Evolutionary conservation across 495 filamentous ascomycete species (phyloP).

Genomic region (Aspergillus wentii): DNA sequence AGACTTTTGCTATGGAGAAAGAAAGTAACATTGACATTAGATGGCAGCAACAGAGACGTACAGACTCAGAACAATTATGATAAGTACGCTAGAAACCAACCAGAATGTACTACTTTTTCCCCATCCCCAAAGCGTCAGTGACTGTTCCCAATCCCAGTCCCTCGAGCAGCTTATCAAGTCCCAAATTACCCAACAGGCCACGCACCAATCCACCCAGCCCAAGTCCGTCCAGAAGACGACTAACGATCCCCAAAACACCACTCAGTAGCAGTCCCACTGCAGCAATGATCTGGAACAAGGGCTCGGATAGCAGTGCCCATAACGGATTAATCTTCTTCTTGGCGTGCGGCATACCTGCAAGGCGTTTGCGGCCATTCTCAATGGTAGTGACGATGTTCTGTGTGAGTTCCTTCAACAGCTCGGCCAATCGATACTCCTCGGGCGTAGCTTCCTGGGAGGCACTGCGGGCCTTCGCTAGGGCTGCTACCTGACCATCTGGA

Average conservation of each 20-base stretch:
- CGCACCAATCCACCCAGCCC: slow-evolving; percentile 72
- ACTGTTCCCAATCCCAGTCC: slow-evolving; percentile 62
- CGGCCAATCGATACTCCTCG: slow-evolving; percentile 73
- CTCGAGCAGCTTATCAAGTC: slow-evolving; percentile 66
- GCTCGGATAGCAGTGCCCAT: slow-evolving; percentile 71
- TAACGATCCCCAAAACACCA: slow-evolving; percentile 73
- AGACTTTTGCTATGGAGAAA: no score
- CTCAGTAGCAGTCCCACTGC: slow-evolving; percentile 73
- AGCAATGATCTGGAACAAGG: slow-evolving; percentile 83
- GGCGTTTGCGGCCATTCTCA: slow-evolving; percentile 72
- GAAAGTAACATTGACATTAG: no score
- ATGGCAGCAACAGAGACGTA: no score
- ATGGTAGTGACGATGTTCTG: slow-evolving; percentile 62
- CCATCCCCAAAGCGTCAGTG: slow-evolving; percentile 37
- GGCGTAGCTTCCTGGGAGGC: slow-evolving; percentile 66
- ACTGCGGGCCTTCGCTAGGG: slow-evolving; percentile 71
- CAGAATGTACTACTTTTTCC: slow-evolving; percentile 17
- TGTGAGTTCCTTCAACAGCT: slow-evolving; percentile 64
- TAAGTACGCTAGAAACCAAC: no score
- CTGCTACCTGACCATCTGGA: slow-evolving; percentile 74
- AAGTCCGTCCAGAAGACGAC: slow-evolving; percentile 63
- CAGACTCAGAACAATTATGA: no score
- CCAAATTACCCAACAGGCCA: slow-evolving; percentile 68
- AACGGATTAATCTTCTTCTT: slow-evolving; percentile 84
- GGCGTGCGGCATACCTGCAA: slow-evolving; percentile 77